These are phyloP conservation scores for Sporisorium sorghi DNA, from an alignment of 1,284 basidiomycete genomes.

Conservation along the genomic window DNA sequence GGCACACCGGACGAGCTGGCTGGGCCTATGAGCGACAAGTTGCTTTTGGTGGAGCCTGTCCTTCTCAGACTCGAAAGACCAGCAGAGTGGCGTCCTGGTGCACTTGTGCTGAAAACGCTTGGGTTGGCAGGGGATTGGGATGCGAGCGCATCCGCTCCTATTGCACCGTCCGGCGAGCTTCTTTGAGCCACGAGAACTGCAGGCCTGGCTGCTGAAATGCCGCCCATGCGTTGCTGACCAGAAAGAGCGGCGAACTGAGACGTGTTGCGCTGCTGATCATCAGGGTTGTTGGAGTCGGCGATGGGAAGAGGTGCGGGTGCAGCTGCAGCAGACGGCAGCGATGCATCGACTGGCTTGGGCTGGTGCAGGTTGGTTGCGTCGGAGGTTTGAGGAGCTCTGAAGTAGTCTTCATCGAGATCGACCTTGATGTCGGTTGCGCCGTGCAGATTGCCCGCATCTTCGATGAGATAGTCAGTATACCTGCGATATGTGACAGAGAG, in stretches of 20 bases:
- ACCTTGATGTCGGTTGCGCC: conserved; percentile 32
- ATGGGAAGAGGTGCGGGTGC: neutral
- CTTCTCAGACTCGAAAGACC: conserved; percentile 57
- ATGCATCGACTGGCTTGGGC: neutral
- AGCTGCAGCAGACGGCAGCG: neutral
- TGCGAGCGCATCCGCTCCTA: conserved; percentile 8
- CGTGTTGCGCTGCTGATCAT: neutral
- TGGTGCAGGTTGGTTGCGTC: conserved; percentile 5
- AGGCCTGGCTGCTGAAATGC: conserved; percentile 43
- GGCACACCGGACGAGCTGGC: conserved; percentile 21
- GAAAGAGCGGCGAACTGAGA: conserved; percentile 5
- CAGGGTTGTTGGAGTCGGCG: neutral
- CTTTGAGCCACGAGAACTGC: conserved; percentile 24
- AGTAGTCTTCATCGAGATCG: conserved; percentile 61
- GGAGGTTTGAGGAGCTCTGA: conserved; percentile 22
- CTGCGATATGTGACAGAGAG: conserved; percentile 51
- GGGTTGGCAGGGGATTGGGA: conserved; percentile 41
- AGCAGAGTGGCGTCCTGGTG: conserved; percentile 49
- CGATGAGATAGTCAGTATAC: conserved; percentile 42
- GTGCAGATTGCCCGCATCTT: conserved; percentile 36
- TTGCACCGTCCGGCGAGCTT: conserved; percentile 14
- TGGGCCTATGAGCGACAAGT: conserved; percentile 20
- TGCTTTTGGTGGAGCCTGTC: conserved; percentile 38
- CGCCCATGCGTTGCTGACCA: conserved; percentile 34
- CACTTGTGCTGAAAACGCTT: conserved; percentile 57